These are phyloP conservation scores for Colletotrichum paranaense DNA, from an alignment of 2,329 filamentous ascomycete genomes.

Conservation along the genomic window DNA sequence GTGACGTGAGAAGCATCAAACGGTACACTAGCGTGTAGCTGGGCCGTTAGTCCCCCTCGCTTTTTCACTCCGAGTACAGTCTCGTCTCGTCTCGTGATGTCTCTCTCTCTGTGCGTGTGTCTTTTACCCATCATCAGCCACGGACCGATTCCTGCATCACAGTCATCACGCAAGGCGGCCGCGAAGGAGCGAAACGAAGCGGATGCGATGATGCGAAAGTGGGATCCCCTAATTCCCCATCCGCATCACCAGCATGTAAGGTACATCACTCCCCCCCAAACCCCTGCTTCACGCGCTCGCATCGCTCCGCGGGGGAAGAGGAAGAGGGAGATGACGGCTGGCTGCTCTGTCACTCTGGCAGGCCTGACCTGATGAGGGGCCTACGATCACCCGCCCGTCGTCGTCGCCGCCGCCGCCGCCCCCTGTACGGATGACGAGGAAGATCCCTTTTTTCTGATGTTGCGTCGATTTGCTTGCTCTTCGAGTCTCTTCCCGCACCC, in stretches of 20 bases:
- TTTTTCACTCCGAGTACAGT: constrained; percentile 5
- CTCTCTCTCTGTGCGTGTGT: constrained; percentile 26
- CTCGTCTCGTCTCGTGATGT: constrained; percentile 24
- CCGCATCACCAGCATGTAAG: constrained; percentile 1
- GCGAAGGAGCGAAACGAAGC: not conserved
- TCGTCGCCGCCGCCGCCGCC: not conserved
- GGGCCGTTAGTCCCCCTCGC: constrained; percentile 1
- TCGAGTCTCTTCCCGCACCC: not conserved
- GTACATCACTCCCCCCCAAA: too few species aligned
- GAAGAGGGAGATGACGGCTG: too few species aligned
- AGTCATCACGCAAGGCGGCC: not conserved
- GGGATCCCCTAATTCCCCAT: not conserved
- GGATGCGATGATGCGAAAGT: not conserved
- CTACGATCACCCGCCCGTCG: not conserved
- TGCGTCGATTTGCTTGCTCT: constrained; percentile 24
- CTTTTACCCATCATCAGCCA: not conserved
- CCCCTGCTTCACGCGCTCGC: too few species aligned
- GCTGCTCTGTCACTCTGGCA: not conserved
- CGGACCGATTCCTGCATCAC: not conserved
- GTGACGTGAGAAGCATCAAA: not conserved
- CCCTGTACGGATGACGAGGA: constrained; percentile 26
- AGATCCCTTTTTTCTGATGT: not conserved
- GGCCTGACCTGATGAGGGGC: not conserved
- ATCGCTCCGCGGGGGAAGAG: too few species aligned
- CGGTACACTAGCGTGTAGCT: not conserved